phyloP scores from a whole-genome alignment of 495 filamentous ascomycete genomes.

The Thermochaetoides thermophila region DNA sequence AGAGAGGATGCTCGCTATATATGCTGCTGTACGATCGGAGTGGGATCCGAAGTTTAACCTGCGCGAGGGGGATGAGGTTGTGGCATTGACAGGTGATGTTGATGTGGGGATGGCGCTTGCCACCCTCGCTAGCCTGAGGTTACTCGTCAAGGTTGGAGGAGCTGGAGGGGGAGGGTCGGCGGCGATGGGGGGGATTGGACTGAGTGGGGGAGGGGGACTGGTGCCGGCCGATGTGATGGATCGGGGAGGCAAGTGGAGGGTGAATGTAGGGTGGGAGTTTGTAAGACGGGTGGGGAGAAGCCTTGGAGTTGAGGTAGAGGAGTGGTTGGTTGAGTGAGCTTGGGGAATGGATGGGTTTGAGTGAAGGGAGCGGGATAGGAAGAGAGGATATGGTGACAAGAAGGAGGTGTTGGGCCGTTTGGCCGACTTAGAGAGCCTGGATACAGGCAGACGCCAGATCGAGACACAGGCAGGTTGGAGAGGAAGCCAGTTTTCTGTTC shows the following conservation, averaged over 20 bases:
- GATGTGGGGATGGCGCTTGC: conserved; percentile 59
- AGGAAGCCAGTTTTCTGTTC: no score
- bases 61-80: no score
- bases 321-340: conserved; percentile 57
- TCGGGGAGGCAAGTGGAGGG: conserved; percentile 53
- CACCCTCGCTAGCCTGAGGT: conserved; percentile 61
- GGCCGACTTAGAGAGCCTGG: neutral
- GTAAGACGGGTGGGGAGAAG: conserved; percentile 47
- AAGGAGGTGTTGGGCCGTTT: no score
- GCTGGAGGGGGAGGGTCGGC: conserved; percentile 19
- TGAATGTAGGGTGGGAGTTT: conserved; percentile 63
- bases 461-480: no score
- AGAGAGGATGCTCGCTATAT: conserved; percentile 79
- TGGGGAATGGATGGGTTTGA: no score
- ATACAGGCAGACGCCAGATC: no score
- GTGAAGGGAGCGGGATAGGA: neutral
- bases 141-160: conserved; percentile 47
- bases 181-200: conserved; percentile 50
- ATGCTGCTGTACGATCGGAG: conserved; percentile 61
- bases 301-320: conserved; percentile 57
- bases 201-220: conserved; percentile 57
- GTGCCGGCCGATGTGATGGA: no score
- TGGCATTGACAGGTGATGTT: conserved; percentile 26
- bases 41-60: conserved; percentile 35
- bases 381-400: no score